phyloP scores from a whole-genome alignment of 176 grass and related monocot species.

The Musa schizocarpa region DNA sequence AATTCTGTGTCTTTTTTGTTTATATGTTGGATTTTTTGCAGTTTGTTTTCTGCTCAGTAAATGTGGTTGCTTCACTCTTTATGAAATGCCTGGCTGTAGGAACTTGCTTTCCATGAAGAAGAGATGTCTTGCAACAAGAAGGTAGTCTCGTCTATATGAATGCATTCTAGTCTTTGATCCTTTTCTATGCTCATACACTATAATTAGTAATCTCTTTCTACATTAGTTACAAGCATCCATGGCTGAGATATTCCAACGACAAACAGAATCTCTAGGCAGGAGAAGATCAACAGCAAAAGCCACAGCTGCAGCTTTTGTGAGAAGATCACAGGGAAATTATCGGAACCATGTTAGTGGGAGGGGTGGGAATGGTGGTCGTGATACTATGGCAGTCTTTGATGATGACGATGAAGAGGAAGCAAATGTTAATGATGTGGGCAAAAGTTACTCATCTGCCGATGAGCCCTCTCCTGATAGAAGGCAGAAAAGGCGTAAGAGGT shows the following conservation, averaged over 20 bases:
- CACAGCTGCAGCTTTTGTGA: not conserved
- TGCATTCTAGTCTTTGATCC: not conserved
- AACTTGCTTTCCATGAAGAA: slow-evolving; percentile 16
- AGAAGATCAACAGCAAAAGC: slow-evolving; percentile 15
- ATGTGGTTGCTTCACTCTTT: slow-evolving; percentile 4
- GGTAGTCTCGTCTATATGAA: not conserved
- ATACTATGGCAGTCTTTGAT: slow-evolving; percentile 4
- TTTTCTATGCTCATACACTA: slow-evolving; percentile 1
- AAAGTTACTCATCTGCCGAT: slow-evolving; percentile 20
- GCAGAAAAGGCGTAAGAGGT: slow-evolving; percentile 16
- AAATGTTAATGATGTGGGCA: slow-evolving; percentile 14
- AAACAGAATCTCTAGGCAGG: slow-evolving; percentile 22
- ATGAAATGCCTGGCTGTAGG: not conserved
- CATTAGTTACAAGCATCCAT: slow-evolving; percentile 33
- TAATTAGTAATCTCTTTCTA: not conserved
- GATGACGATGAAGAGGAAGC: slow-evolving; percentile 21
- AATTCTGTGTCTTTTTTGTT: not conserved
- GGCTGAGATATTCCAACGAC: slow-evolving; percentile 29
- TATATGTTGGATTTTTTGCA: not conserved
- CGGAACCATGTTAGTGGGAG: slow-evolving; percentile 6
- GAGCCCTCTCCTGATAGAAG: slow-evolving; percentile 24
- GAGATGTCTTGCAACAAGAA: slow-evolving; percentile 17
- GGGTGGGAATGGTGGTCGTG: slow-evolving; percentile 2
- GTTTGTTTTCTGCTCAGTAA: not conserved
- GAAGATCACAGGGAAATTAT: slow-evolving; percentile 8